These are phyloP conservation scores for Podila epigama DNA, from an alignment of 192 early-diverging fungal genomes.

Conservation along the genomic window DNA sequence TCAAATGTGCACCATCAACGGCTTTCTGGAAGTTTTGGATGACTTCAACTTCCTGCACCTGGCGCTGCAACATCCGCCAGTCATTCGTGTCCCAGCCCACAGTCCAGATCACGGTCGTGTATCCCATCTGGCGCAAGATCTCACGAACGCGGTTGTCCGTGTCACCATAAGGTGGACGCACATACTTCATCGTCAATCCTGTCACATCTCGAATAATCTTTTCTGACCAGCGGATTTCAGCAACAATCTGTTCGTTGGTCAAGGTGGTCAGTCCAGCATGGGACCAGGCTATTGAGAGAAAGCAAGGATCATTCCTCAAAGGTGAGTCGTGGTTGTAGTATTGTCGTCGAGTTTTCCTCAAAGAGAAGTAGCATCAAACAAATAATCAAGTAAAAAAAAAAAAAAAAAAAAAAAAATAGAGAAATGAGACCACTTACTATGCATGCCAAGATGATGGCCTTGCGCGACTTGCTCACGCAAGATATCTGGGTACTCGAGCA, in stretches of 20 bases:
- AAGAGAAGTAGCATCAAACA: background rate
- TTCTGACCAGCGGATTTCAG: slow-evolving; percentile 63
- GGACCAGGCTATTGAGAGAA: slow-evolving; percentile 56
- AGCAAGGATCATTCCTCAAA: background rate
- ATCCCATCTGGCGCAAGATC: slow-evolving; percentile 60
- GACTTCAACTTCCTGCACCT: slow-evolving; percentile 21
- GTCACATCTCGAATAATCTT: slow-evolving; percentile 59
- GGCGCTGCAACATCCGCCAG: slow-evolving; percentile 53
- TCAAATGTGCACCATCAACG: slow-evolving; percentile 31
- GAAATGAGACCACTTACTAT: slow-evolving; percentile 41
- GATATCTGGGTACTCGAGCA: slow-evolving; percentile 51
- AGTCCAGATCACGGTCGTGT: slow-evolving; percentile 43
- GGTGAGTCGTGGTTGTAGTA: background rate
- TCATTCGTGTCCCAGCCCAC: slow-evolving; percentile 48
- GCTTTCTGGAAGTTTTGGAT: slow-evolving; percentile 36
- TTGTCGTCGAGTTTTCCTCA: background rate
- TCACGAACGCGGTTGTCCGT: slow-evolving; percentile 62
- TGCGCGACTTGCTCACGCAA: slow-evolving; percentile 40
- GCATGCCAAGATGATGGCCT: slow-evolving; percentile 62
- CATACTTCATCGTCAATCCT: slow-evolving; percentile 57
- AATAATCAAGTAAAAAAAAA: background rate
- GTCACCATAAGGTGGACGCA: slow-evolving; percentile 65
- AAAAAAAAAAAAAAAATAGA: background rate
- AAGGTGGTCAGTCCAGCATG: slow-evolving; percentile 60
- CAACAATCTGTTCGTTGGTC: slow-evolving; percentile 55